Percentiles rank a stretch among this genome's conserved stretches.
phyloP scores from a whole-genome alignment of 768 basidiomycete species.

The Agrocybe chaxingu region DNA sequence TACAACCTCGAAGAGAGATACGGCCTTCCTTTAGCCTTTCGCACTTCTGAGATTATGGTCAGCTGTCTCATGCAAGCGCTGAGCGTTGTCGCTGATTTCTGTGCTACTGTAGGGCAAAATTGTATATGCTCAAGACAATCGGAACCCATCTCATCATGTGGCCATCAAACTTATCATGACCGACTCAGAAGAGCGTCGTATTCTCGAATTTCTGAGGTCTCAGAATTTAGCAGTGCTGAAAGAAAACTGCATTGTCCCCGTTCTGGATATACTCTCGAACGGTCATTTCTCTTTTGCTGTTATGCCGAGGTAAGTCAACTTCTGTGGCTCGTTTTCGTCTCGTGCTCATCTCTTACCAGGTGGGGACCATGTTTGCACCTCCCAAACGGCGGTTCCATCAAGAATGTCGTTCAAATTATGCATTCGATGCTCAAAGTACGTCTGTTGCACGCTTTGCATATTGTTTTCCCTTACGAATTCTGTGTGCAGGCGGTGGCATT shows the following conservation, averaged over 20 bases:
- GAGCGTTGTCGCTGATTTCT: not conserved
- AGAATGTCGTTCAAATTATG: slow-evolving; percentile 11
- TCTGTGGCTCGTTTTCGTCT: too few relatives aligned
- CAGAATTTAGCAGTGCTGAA: not conserved
- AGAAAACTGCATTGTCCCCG: too few relatives aligned
- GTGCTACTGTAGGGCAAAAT: too few relatives aligned
- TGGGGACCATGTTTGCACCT: slow-evolving; percentile 4
- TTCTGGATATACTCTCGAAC: too few relatives aligned
- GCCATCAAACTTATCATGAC: slow-evolving; percentile 20
- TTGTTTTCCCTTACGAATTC: not conserved
- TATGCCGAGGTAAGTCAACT: too few relatives aligned
- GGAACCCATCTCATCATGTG: slow-evolving; percentile 14
- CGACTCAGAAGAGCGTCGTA: slow-evolving; percentile 17
- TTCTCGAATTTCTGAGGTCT: slow-evolving; percentile 13
- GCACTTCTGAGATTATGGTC: too few relatives aligned
- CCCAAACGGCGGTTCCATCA: not conserved
- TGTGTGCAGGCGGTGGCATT: slow-evolving; percentile 11
- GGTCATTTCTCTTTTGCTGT: too few relatives aligned
- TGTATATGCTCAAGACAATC: slow-evolving; percentile 16
- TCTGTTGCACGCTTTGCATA: not conserved
- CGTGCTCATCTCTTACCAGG: slow-evolving; percentile 1
- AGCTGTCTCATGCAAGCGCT: too few relatives aligned
- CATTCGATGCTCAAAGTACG: slow-evolving; percentile 14
- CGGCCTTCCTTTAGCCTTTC: not conserved
- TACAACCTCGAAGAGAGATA: not conserved